These are phyloP conservation scores for Periglandula ipomoeae DNA, from an alignment of 2,329 filamentous ascomycete genomes.

Conservation along the genomic window DNA sequence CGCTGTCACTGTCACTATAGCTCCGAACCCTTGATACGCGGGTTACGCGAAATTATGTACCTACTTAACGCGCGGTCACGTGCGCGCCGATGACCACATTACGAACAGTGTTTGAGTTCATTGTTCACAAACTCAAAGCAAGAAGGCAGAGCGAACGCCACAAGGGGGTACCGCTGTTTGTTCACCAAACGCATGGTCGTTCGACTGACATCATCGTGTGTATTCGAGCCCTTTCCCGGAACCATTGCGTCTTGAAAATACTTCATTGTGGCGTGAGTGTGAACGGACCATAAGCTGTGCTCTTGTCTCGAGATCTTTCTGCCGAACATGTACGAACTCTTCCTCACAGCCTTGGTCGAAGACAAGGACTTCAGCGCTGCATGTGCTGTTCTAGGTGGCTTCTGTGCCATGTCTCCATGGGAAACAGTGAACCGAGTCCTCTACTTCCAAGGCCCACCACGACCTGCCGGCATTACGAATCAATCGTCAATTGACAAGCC, in stretches of 20 bases:
- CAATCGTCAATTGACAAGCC: conserved; percentile 29
- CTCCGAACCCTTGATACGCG: background rate
- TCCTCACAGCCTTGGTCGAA: conserved; percentile 44
- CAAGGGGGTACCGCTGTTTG: background rate
- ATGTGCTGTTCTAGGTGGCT: conserved; percentile 45
- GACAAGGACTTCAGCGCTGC: conserved; percentile 39
- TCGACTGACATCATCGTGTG: no score
- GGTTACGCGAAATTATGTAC: background rate
- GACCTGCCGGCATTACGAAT: conserved; percentile 36
- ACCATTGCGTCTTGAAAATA: no score
- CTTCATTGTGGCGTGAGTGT: no score
- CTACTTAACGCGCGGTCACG: conserved; percentile 3
- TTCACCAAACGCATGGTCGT: background rate
- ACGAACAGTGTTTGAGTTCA: background rate
- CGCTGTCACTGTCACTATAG: background rate
- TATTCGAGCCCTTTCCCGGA: no score
- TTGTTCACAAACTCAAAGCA: no score
- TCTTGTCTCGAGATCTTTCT: background rate
- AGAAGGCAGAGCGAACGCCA: background rate
- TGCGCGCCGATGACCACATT: background rate
- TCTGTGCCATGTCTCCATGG: conserved; percentile 47
- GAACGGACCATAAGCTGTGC: no score
- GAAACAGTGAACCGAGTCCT: conserved; percentile 41
- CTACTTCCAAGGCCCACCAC: conserved; percentile 40
- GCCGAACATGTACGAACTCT: conserved; percentile 47